phyloP scores from a whole-genome alignment of 768 basidiomycete species.

The Pholiota molesta region DNA sequence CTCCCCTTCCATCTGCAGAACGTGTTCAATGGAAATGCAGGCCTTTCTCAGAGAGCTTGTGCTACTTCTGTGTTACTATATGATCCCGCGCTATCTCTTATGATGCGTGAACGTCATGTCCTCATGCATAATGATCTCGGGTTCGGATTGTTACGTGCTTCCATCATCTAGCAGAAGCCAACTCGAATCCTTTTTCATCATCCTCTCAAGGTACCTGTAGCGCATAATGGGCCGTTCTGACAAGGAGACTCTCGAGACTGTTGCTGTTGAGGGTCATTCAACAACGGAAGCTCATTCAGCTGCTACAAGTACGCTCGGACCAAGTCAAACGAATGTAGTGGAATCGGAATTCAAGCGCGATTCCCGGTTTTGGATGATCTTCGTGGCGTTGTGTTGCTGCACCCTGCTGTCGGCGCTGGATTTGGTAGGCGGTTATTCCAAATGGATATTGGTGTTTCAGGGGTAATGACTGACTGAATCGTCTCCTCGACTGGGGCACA shows the following conservation, averaged over 20 bases:
- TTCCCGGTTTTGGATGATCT: conserved; percentile 16
- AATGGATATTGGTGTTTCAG: not conserved
- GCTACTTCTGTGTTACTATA: no score
- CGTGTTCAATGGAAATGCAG: not conserved
- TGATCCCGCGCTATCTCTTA: not conserved
- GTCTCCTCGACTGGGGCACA: not conserved
- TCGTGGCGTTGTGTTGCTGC: conserved; percentile 15
- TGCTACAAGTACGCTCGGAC: not conserved
- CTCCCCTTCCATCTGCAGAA: not conserved
- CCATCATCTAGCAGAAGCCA: not conserved
- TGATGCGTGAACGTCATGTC: not conserved
- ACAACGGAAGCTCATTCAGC: not conserved
- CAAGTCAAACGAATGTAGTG: not conserved
- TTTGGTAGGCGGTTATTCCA: conserved; percentile 12
- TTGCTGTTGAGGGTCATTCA: not conserved
- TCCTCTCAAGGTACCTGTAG: not conserved
- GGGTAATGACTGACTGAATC: not conserved
- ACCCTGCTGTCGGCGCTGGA: conserved; percentile 20
- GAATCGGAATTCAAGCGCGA: conserved; percentile 11
- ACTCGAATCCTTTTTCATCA: not conserved
- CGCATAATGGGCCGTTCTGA: not conserved
- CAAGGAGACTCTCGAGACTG: not conserved
- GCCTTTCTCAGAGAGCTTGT: not conserved
- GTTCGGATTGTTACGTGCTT: not conserved
- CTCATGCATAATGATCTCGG: not conserved